Base-by-base conservation (phyloP, 2,329 filamentous ascomycete species). In the Hawksworthiomyces lignivorus region DNA sequence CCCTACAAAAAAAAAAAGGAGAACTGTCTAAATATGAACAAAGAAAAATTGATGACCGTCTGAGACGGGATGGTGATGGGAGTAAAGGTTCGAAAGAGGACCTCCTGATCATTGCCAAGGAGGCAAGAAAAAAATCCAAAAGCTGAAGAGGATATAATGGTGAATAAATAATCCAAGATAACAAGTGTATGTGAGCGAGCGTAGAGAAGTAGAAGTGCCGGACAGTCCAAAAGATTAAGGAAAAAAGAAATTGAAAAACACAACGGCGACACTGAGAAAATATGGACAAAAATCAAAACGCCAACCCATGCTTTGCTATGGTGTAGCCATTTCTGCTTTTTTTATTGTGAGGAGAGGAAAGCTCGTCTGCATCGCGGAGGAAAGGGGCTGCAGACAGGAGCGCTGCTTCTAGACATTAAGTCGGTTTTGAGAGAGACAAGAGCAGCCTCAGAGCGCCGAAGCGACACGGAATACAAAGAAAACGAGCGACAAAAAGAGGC, bases 221-320 rank as follows among this genome's bases (percentile, higher is more conserved):
- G 8, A 26, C 24, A 8, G 15, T 20, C 11, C 18, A 39, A 26
- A 27, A 27, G 17, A 33, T n/a, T n/a, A n/a, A n/a, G n/a, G 7
- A 12, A 35, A 44, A 22, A 26, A 29, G 37, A 24, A 18, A 11
- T 12, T 14, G 11, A 28, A 22, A 31, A 22, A 14, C 24, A 26
- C 17, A 33, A 39, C 21, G 21, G 14, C 19, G 20, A 35, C 26
- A 37, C 9, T 7, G 24, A 31, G 15, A 26, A 39, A 19, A n/a
- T n/a, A n/a, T 24, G 24, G 10, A 24, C 12, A 21, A 19, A 30
- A 19, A 32, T 20, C 20, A 28, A 44, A 50, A 46, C 41, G 40
- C 45, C 45, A 43, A 26, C 32, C 39, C 36, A 45, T 43, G 42
- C 44, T 37, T 42, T 29, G n/a, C n/a, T n/a, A n/a, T n/a, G n/a